Percentiles rank a stretch among this genome's conserved stretches.
Evolutionary conservation across 2,329 filamentous ascomycete genomes (phyloP).

Genomic region (Aureobasidium subglaciale): DNA sequence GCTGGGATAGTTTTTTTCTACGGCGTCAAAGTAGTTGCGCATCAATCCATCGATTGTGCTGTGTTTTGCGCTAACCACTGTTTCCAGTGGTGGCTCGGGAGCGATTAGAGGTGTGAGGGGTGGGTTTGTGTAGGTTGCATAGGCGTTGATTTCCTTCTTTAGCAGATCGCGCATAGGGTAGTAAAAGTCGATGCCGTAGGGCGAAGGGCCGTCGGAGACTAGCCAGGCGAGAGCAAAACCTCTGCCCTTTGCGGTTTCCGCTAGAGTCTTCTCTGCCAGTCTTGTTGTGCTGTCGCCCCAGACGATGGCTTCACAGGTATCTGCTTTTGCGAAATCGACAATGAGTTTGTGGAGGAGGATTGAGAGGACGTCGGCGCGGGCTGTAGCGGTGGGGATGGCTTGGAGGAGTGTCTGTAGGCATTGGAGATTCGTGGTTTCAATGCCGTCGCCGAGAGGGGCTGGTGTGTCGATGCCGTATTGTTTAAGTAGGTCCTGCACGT

Average conservation of each 20-base stretch:
- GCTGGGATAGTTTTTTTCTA: constrained; percentile 79
- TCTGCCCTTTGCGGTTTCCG: constrained; percentile 84
- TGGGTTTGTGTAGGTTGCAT: constrained; percentile 40
- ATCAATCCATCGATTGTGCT: constrained; percentile 89
- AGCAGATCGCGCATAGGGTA: constrained; percentile 82
- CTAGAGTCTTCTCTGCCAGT: constrained; percentile 76
- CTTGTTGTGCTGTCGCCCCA: constrained; percentile 83
- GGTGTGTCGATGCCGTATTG: constrained; percentile 1
- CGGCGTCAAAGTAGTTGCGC: constrained; percentile 76
- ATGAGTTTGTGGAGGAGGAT: constrained; percentile 68
- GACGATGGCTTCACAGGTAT: constrained; percentile 62
- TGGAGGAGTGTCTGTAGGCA: constrained; percentile 49
- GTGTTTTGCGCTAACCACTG: constrained; percentile 59
- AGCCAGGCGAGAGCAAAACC: constrained; percentile 78
- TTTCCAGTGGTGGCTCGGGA: constrained; percentile 25
- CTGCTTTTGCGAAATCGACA: constrained; percentile 53
- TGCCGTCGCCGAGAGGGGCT: not conserved
- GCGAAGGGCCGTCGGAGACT: constrained; percentile 64
- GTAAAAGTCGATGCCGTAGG: constrained; percentile 55
- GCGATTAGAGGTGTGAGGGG: constrained; percentile 33
- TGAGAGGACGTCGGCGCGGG: constrained; percentile 64
- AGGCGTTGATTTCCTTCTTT: constrained; percentile 68
- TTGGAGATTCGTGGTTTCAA: constrained; percentile 7
- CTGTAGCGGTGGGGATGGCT: constrained; percentile 64
- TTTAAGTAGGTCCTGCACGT: constrained; percentile 10